Evolutionary conservation across 345 rosid genomes (phyloP).

Genomic region (Eucalyptus victrix): DNA sequence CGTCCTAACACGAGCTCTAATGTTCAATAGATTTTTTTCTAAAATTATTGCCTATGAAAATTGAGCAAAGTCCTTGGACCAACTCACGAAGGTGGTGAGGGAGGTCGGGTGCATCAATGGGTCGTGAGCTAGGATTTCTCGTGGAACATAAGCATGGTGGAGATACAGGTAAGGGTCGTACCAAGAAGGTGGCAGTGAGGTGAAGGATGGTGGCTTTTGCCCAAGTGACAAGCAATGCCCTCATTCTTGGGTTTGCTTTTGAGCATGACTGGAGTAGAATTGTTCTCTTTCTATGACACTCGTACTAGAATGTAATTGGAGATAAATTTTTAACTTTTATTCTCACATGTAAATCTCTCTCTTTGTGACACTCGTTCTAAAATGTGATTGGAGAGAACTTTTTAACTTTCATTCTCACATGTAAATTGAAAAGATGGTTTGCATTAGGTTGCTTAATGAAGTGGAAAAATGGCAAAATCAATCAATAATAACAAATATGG

Average conservation of each 20-base stretch:
- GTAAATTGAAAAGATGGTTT: background rate
- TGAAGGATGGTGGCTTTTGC: background rate
- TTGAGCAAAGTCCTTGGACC: background rate
- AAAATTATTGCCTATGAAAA: background rate
- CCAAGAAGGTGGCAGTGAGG: background rate
- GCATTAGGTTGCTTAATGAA: background rate
- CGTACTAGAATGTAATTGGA: background rate
- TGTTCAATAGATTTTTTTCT: background rate
- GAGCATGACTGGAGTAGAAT: background rate
- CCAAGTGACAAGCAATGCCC: background rate
- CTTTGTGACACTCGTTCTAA: fast-evolving
- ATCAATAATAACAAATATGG: background rate
- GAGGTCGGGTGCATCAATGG: background rate
- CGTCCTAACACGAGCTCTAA: background rate
- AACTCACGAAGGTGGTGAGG: background rate
- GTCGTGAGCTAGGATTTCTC: background rate
- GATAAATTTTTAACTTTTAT: background rate
- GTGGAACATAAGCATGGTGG: background rate
- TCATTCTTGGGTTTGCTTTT: background rate
- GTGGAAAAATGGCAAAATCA: background rate
- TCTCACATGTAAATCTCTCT: background rate
- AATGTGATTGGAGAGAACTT: background rate
- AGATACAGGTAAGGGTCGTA: background rate
- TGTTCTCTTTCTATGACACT: fast-evolving
- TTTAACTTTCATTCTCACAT: background rate